These are phyloP conservation scores for Arachnomyces sp. DNA, from an alignment of 2,329 filamentous ascomycete genomes.

Conservation along the genomic window DNA sequence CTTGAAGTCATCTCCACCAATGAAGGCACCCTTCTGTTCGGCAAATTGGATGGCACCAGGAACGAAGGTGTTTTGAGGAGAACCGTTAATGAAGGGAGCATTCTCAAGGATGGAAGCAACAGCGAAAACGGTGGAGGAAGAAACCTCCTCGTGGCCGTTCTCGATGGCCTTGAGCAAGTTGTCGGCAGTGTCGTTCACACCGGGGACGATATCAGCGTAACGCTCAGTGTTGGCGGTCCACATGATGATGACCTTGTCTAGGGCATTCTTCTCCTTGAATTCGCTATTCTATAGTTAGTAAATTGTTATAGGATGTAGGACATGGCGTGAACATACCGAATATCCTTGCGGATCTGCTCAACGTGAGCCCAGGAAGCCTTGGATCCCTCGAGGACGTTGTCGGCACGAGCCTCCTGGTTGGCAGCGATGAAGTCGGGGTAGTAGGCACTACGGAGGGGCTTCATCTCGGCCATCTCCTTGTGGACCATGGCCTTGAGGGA, in stretches of 20 bases:
- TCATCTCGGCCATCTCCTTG: slow-evolving; percentile 87
- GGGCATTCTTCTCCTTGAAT: slow-evolving; percentile 75
- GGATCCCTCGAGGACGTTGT: slow-evolving; percentile 75
- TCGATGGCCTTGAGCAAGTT: slow-evolving; percentile 86
- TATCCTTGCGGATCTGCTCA: slow-evolving; percentile 85
- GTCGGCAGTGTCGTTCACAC: slow-evolving; percentile 93
- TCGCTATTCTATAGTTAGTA: slow-evolving; percentile 44
- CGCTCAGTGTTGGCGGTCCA: slow-evolving; percentile 99
- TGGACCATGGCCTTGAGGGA: slow-evolving; percentile 78
- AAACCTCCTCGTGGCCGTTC: slow-evolving; percentile 77
- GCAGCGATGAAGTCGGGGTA: slow-evolving; percentile 99
- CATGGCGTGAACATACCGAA: slow-evolving; percentile 50
- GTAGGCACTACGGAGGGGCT: slow-evolving; percentile 89
- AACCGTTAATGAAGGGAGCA: slow-evolving; percentile 96
- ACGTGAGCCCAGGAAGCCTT: slow-evolving; percentile 84
- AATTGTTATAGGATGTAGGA: slow-evolving; percentile 1
- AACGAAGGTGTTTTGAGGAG: slow-evolving; percentile 97
- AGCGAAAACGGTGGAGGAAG: slow-evolving; percentile 91
- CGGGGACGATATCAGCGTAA: slow-evolving; percentile 76
- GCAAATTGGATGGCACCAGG: slow-evolving; percentile 85
- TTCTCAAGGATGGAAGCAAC: slow-evolving; percentile 87
- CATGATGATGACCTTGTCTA: slow-evolving; percentile 94
- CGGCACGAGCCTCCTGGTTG: slow-evolving; percentile 93
- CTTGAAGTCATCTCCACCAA: slow-evolving; percentile 99
- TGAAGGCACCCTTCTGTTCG: slow-evolving; percentile 77